A percentile compares a stretch with the other conserved stretches of the same genome.
Conservation (phyloP, 192 early-diverging fungal species). For the Coemansia sp. region DNA sequence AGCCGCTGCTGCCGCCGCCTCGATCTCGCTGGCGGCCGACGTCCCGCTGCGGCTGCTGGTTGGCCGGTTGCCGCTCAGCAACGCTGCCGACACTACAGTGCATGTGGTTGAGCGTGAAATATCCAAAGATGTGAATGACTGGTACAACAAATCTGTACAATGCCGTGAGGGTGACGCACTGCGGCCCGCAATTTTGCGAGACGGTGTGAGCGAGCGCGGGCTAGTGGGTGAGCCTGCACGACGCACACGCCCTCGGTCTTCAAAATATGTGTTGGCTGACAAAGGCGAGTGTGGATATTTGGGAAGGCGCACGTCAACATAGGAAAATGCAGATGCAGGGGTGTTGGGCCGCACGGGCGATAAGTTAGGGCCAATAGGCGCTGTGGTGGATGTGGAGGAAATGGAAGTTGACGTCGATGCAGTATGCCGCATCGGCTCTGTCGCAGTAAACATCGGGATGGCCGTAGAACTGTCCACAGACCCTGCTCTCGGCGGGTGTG, state of each 20-base stretch:
- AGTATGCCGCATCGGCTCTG: constrained; percentile 14
- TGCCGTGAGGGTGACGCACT: constrained; percentile 8
- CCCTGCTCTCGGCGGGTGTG: neutral
- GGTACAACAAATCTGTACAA: constrained; percentile 7
- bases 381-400: constrained; percentile 12
- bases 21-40: constrained; percentile 16
- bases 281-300: constrained; percentile 12
- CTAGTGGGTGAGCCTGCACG: constrained; percentile 18
- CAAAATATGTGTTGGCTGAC: constrained; percentile 1
- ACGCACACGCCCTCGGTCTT: constrained; percentile 15
- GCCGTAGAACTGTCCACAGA: neutral
- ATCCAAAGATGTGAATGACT: constrained; percentile 31
- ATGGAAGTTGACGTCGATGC: constrained; percentile 14
- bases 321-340: constrained; percentile 28
- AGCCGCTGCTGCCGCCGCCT: constrained; percentile 4
- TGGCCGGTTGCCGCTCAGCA: constrained; percentile 22
- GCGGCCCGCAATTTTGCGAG: constrained; percentile 1
- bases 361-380: neutral
- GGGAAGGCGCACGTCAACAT: constrained; percentile 26
- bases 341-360: constrained; percentile 17
- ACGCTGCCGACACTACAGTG: constrained; percentile 44
- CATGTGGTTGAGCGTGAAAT: constrained; percentile 34
- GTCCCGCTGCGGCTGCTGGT: constrained; percentile 25
- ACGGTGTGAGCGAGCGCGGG: constrained; percentile 4
- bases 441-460: constrained; percentile 9